Evolutionary conservation across 164 flowering plant species (phyloP), one percentile per base, ranked within the genome.

Genomic region (Amborella trichopoda): DNA sequence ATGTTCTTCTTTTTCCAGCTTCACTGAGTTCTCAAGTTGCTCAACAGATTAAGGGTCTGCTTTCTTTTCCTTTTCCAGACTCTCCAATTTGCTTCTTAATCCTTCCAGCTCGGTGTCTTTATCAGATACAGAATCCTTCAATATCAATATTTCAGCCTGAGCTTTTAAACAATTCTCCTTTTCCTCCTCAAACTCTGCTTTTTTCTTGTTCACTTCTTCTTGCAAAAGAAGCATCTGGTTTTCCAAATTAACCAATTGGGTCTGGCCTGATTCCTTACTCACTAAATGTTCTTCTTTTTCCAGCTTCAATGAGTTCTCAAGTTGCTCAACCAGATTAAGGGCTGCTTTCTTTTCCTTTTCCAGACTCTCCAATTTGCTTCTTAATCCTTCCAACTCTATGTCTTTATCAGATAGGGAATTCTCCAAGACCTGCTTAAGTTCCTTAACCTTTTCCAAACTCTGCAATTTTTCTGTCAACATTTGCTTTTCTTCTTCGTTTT

Each of bases 31-130:
- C 16, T 57, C 62, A 16, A 91, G 53, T 44, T 86, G 83, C 47
- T 76, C 68, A 11, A 82, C 73, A 58, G 68, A 69, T 53, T 18
- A 27, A 60, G 87, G 79, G 38, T 52, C 19, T 14, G 74, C 66
- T 55, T 82, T 87, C 46, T 87, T 94, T 59, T 58, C 75, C 52
- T 78, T 78, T 52, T 84, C 74, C 58, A 84, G 40, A 42, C 58
- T 59, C 58, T 72, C 80, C 26, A 81, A 75, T 51, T 68, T 75
- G 25, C 33, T 61, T 51, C 78, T 71, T 57, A 73, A 55, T 28
- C 76, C 71, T 66, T 78, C 83, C 26, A 81, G 72, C 70, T 91
- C 89, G 54, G 51, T 48, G 59, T 67, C 76, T 41, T 77, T 83
- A 63, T 58, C 65, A 44, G 64, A 69, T 2, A 91, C 70, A 26